Evolutionary conservation across 2,329 filamentous ascomycete genomes (phyloP).

Genomic region (Hymenoscyphus occultus): DNA sequence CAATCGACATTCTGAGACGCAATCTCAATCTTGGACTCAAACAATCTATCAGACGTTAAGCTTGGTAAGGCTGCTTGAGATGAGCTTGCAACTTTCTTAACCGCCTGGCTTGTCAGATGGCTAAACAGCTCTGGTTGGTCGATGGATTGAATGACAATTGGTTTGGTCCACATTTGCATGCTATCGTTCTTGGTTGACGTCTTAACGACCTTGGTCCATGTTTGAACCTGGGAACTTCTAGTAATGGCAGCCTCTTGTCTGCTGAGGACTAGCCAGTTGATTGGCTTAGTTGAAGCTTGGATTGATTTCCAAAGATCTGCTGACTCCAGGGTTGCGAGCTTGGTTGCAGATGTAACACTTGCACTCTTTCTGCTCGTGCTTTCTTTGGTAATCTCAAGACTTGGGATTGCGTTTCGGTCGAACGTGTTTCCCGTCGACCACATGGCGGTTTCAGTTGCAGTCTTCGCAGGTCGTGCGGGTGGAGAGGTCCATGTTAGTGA

Average conservation of each 20-base stretch:
- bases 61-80: slow-evolving; percentile 12
- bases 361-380: slow-evolving; percentile 2
- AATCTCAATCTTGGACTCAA: slow-evolving; percentile 9
- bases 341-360: background rate
- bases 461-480: background rate
- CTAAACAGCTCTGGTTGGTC: background rate
- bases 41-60: slow-evolving; percentile 23
- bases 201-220: background rate
- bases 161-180: background rate
- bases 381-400: background rate
- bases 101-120: slow-evolving; percentile 11
- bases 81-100: background rate
- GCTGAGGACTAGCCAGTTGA: background rate
- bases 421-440: slow-evolving; percentile 5
- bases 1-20: slow-evolving; percentile 16
- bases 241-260: background rate
- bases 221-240: background rate
- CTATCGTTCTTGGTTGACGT: background rate
- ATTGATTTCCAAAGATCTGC: slow-evolving; percentile 16
- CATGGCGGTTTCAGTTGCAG: background rate
- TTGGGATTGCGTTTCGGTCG: background rate
- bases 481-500: background rate
- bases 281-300: background rate
- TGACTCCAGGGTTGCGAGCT: slow-evolving; percentile 13
- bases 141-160: background rate